A percentile compares a stretch with the other conserved stretches of the same genome.
These are phyloP conservation scores for Pythium monospermum DNA, from an alignment of 352 stramenopile species.

Conservation along the genomic window DNA sequence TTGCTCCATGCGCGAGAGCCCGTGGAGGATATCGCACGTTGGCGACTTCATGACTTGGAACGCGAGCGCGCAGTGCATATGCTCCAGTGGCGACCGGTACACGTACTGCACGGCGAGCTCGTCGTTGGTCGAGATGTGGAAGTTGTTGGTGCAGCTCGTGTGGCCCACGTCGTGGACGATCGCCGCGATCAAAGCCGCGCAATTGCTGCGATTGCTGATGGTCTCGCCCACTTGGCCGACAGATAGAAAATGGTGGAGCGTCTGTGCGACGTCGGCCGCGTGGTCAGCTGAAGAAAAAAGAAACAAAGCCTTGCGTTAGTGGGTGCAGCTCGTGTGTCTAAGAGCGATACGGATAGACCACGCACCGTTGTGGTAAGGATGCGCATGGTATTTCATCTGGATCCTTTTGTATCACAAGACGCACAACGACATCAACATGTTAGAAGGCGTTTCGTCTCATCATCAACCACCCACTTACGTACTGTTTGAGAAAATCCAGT, in stretches of 20 bases:
- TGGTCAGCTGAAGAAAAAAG: slow-evolving; percentile 45
- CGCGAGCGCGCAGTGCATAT: slow-evolving; percentile 82
- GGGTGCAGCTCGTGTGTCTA: background rate
- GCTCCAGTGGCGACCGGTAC: slow-evolving; percentile 79
- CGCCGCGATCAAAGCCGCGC: slow-evolving; percentile 65
- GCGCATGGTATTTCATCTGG: slow-evolving; percentile 51
- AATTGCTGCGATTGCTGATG: slow-evolving; percentile 59
- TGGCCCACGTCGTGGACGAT: slow-evolving; percentile 87
- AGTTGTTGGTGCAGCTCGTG: slow-evolving; percentile 86
- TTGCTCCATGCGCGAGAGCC: slow-evolving; percentile 68
- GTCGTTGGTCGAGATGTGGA: slow-evolving; percentile 80
- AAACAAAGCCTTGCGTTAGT: too few species aligned
- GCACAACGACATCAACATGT: background rate
- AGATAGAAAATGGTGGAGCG: slow-evolving; percentile 64
- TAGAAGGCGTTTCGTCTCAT: too few species aligned
- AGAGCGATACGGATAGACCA: background rate
- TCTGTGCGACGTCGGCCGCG: slow-evolving; percentile 77
- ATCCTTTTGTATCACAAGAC: slow-evolving; percentile 26
- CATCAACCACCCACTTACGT: slow-evolving; percentile 16
- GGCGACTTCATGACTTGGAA: slow-evolving; percentile 72
- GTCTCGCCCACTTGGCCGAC: slow-evolving; percentile 45
- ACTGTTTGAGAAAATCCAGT: slow-evolving; percentile 61
- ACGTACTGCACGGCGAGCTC: slow-evolving; percentile 77
- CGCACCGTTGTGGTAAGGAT: slow-evolving; percentile 85
- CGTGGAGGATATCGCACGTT: slow-evolving; percentile 68